phyloP scores from a whole-genome alignment of 805 yeast genomes.

The Pichia heedii region DNA sequence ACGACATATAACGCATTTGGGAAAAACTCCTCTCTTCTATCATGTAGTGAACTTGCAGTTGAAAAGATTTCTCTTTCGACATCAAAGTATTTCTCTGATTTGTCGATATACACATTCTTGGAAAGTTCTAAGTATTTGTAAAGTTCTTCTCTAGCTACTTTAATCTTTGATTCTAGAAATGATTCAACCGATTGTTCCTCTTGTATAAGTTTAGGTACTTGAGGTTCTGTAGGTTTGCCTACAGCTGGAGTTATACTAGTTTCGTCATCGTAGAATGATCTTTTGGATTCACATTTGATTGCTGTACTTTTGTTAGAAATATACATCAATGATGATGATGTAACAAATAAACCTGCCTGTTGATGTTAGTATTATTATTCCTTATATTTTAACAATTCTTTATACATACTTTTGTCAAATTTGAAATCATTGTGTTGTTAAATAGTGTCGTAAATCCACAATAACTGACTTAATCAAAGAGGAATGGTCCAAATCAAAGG shows the following conservation, averaged over 20 bases:
- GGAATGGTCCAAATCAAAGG: too few species aligned
- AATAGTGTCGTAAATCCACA: too few species aligned
- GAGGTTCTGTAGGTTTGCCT: slow-evolving; percentile 18
- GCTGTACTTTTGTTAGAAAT: background rate
- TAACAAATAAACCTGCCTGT: slow-evolving; percentile 6
- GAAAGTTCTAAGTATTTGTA: slow-evolving; percentile 27
- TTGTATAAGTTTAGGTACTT: slow-evolving; percentile 14
- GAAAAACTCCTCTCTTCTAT: slow-evolving; percentile 55
- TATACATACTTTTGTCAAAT: background rate
- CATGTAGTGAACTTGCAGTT: slow-evolving; percentile 56
- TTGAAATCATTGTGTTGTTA: background rate
- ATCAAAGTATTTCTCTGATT: slow-evolving; percentile 41
- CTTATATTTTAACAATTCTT: too few species aligned
- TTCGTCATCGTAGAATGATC: slow-evolving; percentile 21
- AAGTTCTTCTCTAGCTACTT: slow-evolving; percentile 37
- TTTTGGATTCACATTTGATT: slow-evolving; percentile 18
- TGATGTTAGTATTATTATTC: too few species aligned
- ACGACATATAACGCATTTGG: slow-evolving; percentile 64
- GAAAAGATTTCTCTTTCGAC: slow-evolving; percentile 56
- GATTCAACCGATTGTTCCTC: slow-evolving; percentile 11
- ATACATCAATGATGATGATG: slow-evolving; percentile 1
- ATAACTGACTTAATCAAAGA: too few species aligned
- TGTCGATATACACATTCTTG: slow-evolving; percentile 34
- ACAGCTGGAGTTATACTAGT: slow-evolving; percentile 11
- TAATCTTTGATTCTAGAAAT: slow-evolving; percentile 40